Evolutionary conservation across 164 flowering plant genomes (phyloP).

Genomic region (Aristolochia contorta): DNA sequence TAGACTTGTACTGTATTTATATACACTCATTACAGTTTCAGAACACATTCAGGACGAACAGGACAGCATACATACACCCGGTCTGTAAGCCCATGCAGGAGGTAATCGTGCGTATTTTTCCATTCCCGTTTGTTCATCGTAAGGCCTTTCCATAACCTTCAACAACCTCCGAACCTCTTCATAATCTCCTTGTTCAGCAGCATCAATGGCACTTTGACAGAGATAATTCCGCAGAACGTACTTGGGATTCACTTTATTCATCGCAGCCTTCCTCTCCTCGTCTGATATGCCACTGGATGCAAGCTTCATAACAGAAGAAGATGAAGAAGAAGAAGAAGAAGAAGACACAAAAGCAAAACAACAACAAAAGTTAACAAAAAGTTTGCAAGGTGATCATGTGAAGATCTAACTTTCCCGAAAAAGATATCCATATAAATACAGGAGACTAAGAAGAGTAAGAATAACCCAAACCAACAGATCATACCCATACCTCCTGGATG

Average conservation of each 20-base stretch:
- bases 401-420: background rate
- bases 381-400: background rate
- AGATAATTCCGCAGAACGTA: conserved; percentile 84
- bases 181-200: conserved; percentile 84
- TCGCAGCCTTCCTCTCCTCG: conserved; percentile 67
- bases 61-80: conserved; percentile 99
- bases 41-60: conserved; percentile 66
- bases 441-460: background rate
- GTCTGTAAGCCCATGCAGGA: conserved; percentile 99
- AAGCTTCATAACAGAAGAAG: conserved; percentile 29
- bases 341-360: background rate
- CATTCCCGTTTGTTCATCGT: conserved; percentile 94
- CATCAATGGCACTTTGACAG: conserved; percentile 95
- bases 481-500: conserved; percentile 62
- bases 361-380: background rate
- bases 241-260: conserved; percentile 87
- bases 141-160: conserved; percentile 81
- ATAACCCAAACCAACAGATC: background rate
- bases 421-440: too few species aligned
- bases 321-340: too few species aligned
- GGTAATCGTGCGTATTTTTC: conserved; percentile 98
- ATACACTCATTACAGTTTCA: too few species aligned
- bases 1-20: too few species aligned
- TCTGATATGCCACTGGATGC: conserved; percentile 56
- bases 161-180: conserved; percentile 68